Base-by-base conservation (phyloP, 768 basidiomycete species). In the Serpula lacrymans region DNA sequence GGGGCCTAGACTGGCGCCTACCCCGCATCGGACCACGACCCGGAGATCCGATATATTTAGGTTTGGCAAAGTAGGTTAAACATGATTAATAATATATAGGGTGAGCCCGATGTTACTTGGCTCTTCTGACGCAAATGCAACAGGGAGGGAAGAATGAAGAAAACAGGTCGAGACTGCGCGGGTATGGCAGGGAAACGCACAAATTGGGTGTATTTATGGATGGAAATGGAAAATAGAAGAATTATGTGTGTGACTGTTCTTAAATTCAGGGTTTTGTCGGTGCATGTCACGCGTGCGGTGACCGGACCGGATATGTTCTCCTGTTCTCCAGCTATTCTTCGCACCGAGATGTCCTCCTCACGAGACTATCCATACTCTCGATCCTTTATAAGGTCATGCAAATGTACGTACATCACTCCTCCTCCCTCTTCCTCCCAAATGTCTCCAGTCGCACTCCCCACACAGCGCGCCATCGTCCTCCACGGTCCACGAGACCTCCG, bases 401-500 rank as follows among this genome's bases (percentile, higher is more conserved):
- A 37, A 64, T 62, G 50, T 42, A 42, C 42, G 36, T 48, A 36
- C 31, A 48, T 49, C 53, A 55, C 48, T 46, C 50, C 48, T 48
- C 45, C 41, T 50, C 53, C 52, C 38, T 40, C 33, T 39, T 39
- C 25, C 40, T 38, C 42, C 31, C 37, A 46, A 42, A 74, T 71
- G 74, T 69, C 72, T 39, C 68, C 70, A 37, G 54, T 64, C 39
- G 72, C 75, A 32, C 67, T 80, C 50, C 72, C 70, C 28, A 62
- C 76, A 11, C 80, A 88, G 37, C 64, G 69, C 39, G 86, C 89
- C 39, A 85, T 80, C 39, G 88, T 96, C 53, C 84, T 95, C 44
- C 77, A 90, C 54, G 89, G 87, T 14, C 72, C 88, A 39, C 78
- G 77, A 52, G 91, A 95, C 69, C 76, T 98, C 48, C 84, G 82